Evolutionary conservation across 805 yeast genomes (phyloP), one percentile per base, ranked within the genome.

Genomic region (Candida dajiaensis): DNA sequence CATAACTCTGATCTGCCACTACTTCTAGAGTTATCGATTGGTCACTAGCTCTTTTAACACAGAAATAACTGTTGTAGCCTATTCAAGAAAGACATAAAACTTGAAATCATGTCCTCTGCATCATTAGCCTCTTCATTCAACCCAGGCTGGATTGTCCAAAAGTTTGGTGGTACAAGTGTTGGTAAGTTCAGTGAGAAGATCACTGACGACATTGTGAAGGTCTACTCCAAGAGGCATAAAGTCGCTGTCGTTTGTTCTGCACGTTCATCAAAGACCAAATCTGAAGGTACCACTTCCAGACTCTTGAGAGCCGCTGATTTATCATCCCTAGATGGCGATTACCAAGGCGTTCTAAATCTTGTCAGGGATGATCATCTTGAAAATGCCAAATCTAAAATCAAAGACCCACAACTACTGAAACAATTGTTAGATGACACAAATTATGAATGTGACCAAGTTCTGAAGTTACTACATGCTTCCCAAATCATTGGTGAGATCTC

Each of bases 211-310:
- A 89, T 94, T 42, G 86, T 94, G 41, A 80, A 80, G 59, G 78
- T 72, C 21, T 88, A 80, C 62, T 70, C 81, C 31, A 67, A 75
- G 36, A 68, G 69, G 41, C 74, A 74, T 54, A 75, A 83, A 46
- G 96, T 90, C 15, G 97, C 95, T 2, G 95, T 92, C 21, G 99
- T 94, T 3, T 94, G 99, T 65, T 85, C 95, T 29, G 99, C 99
- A 3, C 77, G 99, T 54, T 88, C 97, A 13, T 81, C 96, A 1
- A 77, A 85, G 51, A 85, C 96, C 36, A 94, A 94, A 63, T 80
- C 88, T 20, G 97, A 92, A 64, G 99, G 99, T 43, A 94, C 99
- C 40, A 94, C 99, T 6, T 85, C 95, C 3, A 70, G 98, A 53
- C 72, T 94, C 21, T 66, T 94, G 37, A 67, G 74, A 38, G 87